Evolutionary conservation across 257 asterid species (phyloP).

Genomic region (Ilex asprella): DNA sequence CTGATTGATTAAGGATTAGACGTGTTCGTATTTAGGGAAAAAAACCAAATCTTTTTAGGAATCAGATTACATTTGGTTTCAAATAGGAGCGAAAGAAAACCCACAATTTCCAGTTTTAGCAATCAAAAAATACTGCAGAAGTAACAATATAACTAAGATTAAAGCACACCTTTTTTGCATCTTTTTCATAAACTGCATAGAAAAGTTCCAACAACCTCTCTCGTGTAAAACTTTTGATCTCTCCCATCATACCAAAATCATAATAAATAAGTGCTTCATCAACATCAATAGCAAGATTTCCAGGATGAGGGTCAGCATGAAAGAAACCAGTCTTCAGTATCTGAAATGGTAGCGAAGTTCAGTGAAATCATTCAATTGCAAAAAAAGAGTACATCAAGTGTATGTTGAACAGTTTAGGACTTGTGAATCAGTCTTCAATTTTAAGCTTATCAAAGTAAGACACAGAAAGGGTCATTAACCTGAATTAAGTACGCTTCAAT

Average conservation of each 20-base stretch:
- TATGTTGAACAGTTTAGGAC: background rate
- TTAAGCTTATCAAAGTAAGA: background rate
- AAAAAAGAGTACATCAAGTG: background rate
- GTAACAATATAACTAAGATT: background rate
- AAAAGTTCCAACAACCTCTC: constrained; percentile 74
- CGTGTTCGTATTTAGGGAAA: no score
- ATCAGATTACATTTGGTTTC: no score
- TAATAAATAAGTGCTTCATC: constrained; percentile 90
- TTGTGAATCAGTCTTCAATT: background rate
- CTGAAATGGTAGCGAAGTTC: constrained; percentile 30
- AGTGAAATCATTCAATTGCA: background rate
- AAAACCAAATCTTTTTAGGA: no score
- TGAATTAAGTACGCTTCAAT: constrained; percentile 96
- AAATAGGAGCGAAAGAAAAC: no score
- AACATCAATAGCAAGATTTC: constrained; percentile 89
- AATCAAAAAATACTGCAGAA: background rate
- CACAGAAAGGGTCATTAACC: constrained; percentile 21
- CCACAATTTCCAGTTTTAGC: no score
- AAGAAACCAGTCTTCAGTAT: constrained; percentile 93
- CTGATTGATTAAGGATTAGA: no score
- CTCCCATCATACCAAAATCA: constrained; percentile 99
- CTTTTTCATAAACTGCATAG: constrained; percentile 95
- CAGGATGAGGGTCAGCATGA: constrained; percentile 99
- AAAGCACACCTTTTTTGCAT: constrained; percentile 72
- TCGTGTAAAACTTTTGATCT: constrained; percentile 79